These are phyloP conservation scores for Cladosporium sp. DNA, from an alignment of 2,329 filamentous ascomycete species.

Conservation along the genomic window DNA sequence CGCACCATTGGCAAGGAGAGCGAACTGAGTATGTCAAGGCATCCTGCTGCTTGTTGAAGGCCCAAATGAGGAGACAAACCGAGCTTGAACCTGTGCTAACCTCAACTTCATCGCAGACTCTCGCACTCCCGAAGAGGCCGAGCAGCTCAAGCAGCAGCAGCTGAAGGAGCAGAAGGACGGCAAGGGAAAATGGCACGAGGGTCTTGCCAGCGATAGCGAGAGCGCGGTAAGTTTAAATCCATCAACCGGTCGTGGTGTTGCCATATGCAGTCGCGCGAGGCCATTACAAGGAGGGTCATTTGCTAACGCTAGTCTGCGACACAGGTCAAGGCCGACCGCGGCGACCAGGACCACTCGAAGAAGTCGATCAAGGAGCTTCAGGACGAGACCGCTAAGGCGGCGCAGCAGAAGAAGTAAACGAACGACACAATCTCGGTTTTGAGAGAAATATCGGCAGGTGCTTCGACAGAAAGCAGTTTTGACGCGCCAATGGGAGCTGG, in stretches of 20 bases:
- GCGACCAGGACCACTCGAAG: constrained; percentile 32
- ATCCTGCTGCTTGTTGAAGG: background rate
- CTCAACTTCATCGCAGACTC: constrained; percentile 18
- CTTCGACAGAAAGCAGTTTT: background rate
- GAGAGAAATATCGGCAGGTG: background rate
- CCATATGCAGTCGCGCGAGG: background rate
- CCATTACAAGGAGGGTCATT: background rate
- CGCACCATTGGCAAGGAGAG: constrained; percentile 42
- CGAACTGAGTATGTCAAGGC: constrained; percentile 42
- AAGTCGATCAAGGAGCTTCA: constrained; percentile 37
- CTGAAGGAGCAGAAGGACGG: constrained; percentile 55
- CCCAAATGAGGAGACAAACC: background rate
- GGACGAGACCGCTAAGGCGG: constrained; percentile 36
- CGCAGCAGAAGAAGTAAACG: constrained; percentile 28
- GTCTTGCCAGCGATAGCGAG: constrained; percentile 77
- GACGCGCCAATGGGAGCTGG: background rate
- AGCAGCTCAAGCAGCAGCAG: constrained; percentile 63
- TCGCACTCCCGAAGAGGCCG: constrained; percentile 45
- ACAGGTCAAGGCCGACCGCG: constrained; percentile 40
- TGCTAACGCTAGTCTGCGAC: background rate
- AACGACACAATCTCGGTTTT: background rate
- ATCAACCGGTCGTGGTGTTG: background rate
- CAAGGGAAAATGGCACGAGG: constrained; percentile 72
- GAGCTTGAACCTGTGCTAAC: background rate
- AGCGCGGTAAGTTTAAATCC: constrained; percentile 59